Percentiles rank a stretch among this genome's conserved stretches.
These are phyloP conservation scores for Phyllachora maydis DNA, from an alignment of 2,329 filamentous ascomycete genomes.

Conservation along the genomic window DNA sequence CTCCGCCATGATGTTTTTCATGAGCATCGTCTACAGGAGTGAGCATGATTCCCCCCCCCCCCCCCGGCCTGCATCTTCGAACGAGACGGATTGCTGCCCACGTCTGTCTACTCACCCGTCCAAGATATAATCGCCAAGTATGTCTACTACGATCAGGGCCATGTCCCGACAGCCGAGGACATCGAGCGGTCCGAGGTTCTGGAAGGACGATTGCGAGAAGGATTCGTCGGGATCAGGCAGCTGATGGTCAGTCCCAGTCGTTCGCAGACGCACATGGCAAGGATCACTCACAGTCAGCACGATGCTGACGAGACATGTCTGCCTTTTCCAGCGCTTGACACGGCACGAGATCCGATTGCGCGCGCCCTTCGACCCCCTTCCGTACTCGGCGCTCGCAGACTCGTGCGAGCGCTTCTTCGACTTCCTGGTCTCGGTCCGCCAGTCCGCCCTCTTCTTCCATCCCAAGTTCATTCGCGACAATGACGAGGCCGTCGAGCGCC, in stretches of 20 bases:
- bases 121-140: slow-evolving; percentile 30
- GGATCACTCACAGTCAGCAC: neutral
- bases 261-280: neutral
- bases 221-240: slow-evolving; percentile 35
- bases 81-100: too few relatives aligned
- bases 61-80: too few relatives aligned
- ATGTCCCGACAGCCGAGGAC: slow-evolving; percentile 27
- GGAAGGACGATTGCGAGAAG: slow-evolving; percentile 36
- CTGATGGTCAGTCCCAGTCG: slow-evolving; percentile 18
- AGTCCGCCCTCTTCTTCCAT: slow-evolving; percentile 35
- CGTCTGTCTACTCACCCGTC: slow-evolving; percentile 1
- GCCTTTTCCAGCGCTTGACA: slow-evolving; percentile 23
- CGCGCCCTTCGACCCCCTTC: slow-evolving; percentile 32
- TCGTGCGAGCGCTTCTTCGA: slow-evolving; percentile 37
- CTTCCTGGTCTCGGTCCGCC: slow-evolving; percentile 33
- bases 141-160: slow-evolving; percentile 33
- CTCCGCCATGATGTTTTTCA: slow-evolving; percentile 34
- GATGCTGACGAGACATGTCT: neutral
- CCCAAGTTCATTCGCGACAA: slow-evolving; percentile 28
- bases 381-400: slow-evolving; percentile 33
- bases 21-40: slow-evolving; percentile 34
- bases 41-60: slow-evolving; percentile 3
- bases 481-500: slow-evolving; percentile 22
- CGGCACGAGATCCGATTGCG: slow-evolving; percentile 37
- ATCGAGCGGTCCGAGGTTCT: slow-evolving; percentile 32